Evolutionary conservation across 306 rosid species (phyloP), one percentile per base, ranked within the genome.

Genomic region (Fagus sylvatica): DNA sequence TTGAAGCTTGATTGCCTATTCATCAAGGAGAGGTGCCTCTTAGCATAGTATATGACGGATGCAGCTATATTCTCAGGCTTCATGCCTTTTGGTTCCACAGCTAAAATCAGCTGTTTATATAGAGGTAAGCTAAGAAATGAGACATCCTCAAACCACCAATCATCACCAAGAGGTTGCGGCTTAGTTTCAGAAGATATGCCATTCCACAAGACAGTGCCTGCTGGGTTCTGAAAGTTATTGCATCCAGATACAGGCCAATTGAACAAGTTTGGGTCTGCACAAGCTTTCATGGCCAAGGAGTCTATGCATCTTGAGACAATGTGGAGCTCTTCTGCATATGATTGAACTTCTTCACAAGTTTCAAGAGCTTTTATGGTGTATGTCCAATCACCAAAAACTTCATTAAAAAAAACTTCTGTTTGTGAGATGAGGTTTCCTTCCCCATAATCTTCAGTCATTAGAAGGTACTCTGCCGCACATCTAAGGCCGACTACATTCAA

Each of bases 101-200:
- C 87, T 54, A 87, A 69, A 74, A 93, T 83, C 16, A 93, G 75
- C 56, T 88, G 78, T 79, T 87, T 91, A 66, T 81, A 93, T 13
- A 90, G 67, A 22, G 89, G 81, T 51, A 91, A 80, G 78, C 90
- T 87, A 37, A 93, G 83, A 54, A 83, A 81, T 77, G 89, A 91
- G 34, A 92, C 85, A 69, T 93, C 98, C 78, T 90, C 96, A 32
- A 79, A 83, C 97, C 97, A 93, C 98, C 98, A 93, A 39, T 84
- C 85, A 42, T 88, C 90, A 5, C 81, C 82, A 4, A 61, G 39
- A 37, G 72, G 16, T 13, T 76, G 81, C 8, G 84, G 83, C 83
- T 85, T 89, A 39, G 66, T 37, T 28, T 83, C 82, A 0, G 89
- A 75, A 72, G 81, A 76, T 48, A 87, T 85, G 73, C 86, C 91